These are phyloP conservation scores for Wickerhamiella nectarea DNA, from an alignment of 805 yeast species.

Conservation along the genomic window DNA sequence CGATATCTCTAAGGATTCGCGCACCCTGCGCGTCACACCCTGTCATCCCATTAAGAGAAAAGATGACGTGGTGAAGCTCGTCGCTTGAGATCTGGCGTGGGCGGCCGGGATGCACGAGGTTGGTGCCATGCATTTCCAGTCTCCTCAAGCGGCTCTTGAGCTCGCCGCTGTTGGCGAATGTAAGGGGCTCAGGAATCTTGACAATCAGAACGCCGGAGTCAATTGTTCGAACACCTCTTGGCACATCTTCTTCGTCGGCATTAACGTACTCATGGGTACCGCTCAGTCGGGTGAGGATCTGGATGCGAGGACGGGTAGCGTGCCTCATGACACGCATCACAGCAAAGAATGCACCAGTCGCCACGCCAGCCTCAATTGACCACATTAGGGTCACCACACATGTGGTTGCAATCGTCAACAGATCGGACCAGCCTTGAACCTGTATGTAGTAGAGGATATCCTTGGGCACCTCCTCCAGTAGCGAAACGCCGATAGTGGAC, in stretches of 20 bases:
- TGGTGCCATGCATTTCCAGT: slow-evolving; percentile 64
- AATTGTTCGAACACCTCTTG: slow-evolving; percentile 26
- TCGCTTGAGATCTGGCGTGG: slow-evolving; percentile 36
- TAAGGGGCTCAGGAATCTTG: slow-evolving; percentile 75
- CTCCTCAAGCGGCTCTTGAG: slow-evolving; percentile 52
- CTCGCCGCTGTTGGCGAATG: slow-evolving; percentile 75
- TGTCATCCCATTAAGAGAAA: slow-evolving; percentile 75
- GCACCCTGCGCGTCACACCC: slow-evolving; percentile 69
- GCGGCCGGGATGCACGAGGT: slow-evolving; percentile 61
- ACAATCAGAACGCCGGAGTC: slow-evolving; percentile 66
- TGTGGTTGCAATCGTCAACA: slow-evolving; percentile 54
- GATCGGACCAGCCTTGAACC: slow-evolving; percentile 64
- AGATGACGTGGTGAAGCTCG: slow-evolving; percentile 43
- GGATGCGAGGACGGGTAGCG: slow-evolving; percentile 71
- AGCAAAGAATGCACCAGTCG: slow-evolving; percentile 73
- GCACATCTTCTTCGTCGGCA: slow-evolving; percentile 43
- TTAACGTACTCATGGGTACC: slow-evolving; percentile 51
- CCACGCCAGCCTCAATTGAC: slow-evolving; percentile 82
- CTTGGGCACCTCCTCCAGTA: slow-evolving; percentile 72
- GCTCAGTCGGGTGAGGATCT: slow-evolving; percentile 58
- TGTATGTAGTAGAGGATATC: slow-evolving; percentile 62
- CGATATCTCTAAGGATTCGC: slow-evolving; percentile 51
- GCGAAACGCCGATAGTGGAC: slow-evolving; percentile 58
- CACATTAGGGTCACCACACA: slow-evolving; percentile 48
- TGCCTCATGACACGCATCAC: slow-evolving; percentile 66